Evolutionary conservation across 2,329 filamentous ascomycete species (phyloP).

Genomic region (Aspergillus fumigatiaffinis): DNA sequence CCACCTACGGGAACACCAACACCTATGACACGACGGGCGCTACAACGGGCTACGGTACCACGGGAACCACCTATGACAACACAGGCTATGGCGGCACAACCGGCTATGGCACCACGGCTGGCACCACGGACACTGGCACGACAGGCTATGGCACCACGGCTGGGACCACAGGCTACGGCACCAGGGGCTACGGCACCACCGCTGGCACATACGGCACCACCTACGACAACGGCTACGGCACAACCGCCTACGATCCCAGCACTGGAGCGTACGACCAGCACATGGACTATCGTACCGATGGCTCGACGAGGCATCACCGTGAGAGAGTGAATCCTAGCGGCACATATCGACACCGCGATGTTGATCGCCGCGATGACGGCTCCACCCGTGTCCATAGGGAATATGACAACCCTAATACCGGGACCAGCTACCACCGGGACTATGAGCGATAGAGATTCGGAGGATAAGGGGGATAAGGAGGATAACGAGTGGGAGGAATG

Average conservation of each 20-base stretch:
- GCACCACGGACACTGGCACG: not conserved
- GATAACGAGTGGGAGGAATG: conserved; percentile 9
- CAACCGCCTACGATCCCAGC: conserved; percentile 22
- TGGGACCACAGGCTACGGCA: conserved; percentile 11
- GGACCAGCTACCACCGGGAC: conserved; percentile 31
- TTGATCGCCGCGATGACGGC: conserved; percentile 28
- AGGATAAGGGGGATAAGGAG: not conserved
- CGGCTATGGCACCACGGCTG: conserved; percentile 12
- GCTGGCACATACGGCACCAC: conserved; percentile 18
- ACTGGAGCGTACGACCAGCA: conserved; percentile 32
- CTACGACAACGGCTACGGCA: conserved; percentile 25
- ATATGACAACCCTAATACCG: conserved; percentile 32
- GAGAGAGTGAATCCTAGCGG: conserved; percentile 28
- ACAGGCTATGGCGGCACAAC: not conserved
- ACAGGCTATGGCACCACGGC: conserved; percentile 11
- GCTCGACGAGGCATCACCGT: conserved; percentile 25
- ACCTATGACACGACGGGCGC: not conserved
- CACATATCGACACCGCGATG: conserved; percentile 31
- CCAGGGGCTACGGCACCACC: conserved; percentile 8
- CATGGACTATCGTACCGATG: conserved; percentile 28
- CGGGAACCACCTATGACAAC: conserved; percentile 10
- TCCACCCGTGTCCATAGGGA: conserved; percentile 28
- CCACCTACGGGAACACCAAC: not conserved
- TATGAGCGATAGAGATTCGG: conserved; percentile 22
- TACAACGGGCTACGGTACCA: conserved; percentile 12